Conservation (phyloP, 352 stramenopile species). For the Phytophthora palmivora region DNA sequence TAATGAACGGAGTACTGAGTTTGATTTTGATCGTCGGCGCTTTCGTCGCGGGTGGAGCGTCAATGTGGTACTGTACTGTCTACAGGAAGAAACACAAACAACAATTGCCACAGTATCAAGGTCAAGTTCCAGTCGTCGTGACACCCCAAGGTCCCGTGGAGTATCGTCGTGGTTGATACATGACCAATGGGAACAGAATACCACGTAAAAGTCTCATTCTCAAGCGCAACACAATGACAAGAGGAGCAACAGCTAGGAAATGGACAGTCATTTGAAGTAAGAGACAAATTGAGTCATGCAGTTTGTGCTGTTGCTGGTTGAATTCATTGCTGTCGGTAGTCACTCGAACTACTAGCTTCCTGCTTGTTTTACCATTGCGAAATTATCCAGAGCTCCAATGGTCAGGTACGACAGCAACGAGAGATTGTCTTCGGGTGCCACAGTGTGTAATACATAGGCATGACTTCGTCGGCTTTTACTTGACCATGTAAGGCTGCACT, state of each 20-base stretch:
- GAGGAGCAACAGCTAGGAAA: neutral
- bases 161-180: slow-evolving; percentile 29
- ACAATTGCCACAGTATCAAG: slow-evolving; percentile 22
- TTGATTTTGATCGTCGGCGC: slow-evolving; percentile 35
- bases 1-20: slow-evolving; percentile 24
- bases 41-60: slow-evolving; percentile 31
- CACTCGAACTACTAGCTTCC: too few species aligned
- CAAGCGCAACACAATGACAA: slow-evolving; percentile 4
- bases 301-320: neutral
- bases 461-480: slow-evolving; percentile 14
- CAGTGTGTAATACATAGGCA: slow-evolving; percentile 13
- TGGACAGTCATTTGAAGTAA: too few species aligned
- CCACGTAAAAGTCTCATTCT: too few species aligned
- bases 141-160: slow-evolving; percentile 32
- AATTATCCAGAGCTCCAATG: slow-evolving; percentile 9
- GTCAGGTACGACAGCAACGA: slow-evolving; percentile 7
- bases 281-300: too few species aligned
- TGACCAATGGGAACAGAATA: too few species aligned
- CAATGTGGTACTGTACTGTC: slow-evolving; percentile 32
- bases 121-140: slow-evolving; percentile 29
- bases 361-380: too few species aligned
- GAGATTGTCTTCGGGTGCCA: too few species aligned
- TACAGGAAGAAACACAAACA: slow-evolving; percentile 29
- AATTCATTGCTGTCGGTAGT: neutral
- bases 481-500: slow-evolving; percentile 42